Conservation (phyloP, 2,329 filamentous ascomycete species). For the Epichloe elymi region DNA sequence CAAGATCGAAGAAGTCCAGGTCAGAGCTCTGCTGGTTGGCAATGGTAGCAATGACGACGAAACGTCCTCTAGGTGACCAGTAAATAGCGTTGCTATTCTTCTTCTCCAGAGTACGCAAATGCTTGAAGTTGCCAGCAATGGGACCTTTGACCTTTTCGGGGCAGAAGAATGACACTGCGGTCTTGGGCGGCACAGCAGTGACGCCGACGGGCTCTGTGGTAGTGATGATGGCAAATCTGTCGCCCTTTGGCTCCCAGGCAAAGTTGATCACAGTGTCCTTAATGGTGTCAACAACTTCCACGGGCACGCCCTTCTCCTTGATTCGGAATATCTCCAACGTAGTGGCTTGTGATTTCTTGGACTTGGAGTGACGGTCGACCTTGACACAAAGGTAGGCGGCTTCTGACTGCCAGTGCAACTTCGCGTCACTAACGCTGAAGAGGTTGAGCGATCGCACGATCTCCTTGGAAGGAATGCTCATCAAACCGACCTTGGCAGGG, state of each 20-base stretch:
- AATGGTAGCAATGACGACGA: constrained; percentile 88
- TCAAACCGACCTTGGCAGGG: constrained; percentile 90
- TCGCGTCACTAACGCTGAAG: constrained; percentile 95
- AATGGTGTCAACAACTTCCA: constrained; percentile 93
- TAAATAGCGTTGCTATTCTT: constrained; percentile 99
- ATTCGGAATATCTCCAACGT: constrained; percentile 98
- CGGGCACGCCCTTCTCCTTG: constrained; percentile 92
- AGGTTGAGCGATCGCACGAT: constrained; percentile 89
- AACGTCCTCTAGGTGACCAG: constrained; percentile 92
- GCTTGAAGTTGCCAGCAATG: constrained; percentile 84
- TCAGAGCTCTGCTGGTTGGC: constrained; percentile 88
- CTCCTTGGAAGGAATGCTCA: constrained; percentile 92
- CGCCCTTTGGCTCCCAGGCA: constrained; percentile 96
- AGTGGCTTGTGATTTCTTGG: constrained; percentile 93
- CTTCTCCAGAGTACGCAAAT: constrained; percentile 89
- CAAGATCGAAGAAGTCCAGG: constrained; percentile 93
- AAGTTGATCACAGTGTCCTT: constrained; percentile 99
- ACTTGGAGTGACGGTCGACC: constrained; percentile 97
- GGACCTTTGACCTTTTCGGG: constrained; percentile 84
- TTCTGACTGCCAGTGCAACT: constrained; percentile 97
- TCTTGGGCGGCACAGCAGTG: constrained; percentile 82
- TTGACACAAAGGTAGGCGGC: constrained; percentile 92
- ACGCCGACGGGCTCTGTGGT: constrained; percentile 70
- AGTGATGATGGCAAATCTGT: constrained; percentile 94
- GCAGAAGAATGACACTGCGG: constrained; percentile 88